Conservation (phyloP, 352 stramenopile species). For the Elongisporangium prolatum region DNA sequence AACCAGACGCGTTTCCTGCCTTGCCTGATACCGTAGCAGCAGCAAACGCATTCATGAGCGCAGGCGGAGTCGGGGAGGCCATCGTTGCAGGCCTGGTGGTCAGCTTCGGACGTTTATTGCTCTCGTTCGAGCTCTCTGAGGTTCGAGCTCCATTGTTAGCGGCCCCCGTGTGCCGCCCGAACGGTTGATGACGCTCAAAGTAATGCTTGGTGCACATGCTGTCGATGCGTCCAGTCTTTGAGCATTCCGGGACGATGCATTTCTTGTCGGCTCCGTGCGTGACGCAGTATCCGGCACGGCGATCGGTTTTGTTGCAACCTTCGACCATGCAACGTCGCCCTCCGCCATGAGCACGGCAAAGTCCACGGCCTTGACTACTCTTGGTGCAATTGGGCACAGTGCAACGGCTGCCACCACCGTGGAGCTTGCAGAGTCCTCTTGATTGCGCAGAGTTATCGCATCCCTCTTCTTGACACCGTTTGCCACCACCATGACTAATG, state of each 20-base stretch:
- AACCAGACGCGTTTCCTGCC: conserved; percentile 7
- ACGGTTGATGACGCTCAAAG: conserved; percentile 66
- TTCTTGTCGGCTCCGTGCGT: conserved; percentile 83
- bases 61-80: conserved; percentile 19
- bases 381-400: conserved; percentile 80
- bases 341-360: conserved; percentile 81
- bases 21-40: conserved; percentile 33
- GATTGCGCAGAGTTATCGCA: conserved; percentile 84
- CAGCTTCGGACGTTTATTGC: neutral
- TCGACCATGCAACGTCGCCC: conserved; percentile 79
- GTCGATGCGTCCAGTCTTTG: conserved; percentile 79
- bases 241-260: conserved; percentile 74
- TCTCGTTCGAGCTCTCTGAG: neutral
- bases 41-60: conserved; percentile 5
- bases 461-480: conserved; percentile 67
- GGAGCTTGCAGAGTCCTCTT: conserved; percentile 75
- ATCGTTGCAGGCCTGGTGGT: conserved; percentile 27
- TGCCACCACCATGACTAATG: conserved; percentile 79
- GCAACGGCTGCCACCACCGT: conserved; percentile 74
- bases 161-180: conserved; percentile 1
- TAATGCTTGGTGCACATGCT: conserved; percentile 84
- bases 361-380: conserved; percentile 78
- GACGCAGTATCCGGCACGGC: conserved; percentile 70
- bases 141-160: neutral
- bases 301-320: conserved; percentile 83